Percentiles rank a stretch among this genome's conserved stretches.
These are phyloP conservation scores for Macrolepiota albuminosa DNA, from an alignment of 768 basidiomycete genomes.

Conservation along the genomic window DNA sequence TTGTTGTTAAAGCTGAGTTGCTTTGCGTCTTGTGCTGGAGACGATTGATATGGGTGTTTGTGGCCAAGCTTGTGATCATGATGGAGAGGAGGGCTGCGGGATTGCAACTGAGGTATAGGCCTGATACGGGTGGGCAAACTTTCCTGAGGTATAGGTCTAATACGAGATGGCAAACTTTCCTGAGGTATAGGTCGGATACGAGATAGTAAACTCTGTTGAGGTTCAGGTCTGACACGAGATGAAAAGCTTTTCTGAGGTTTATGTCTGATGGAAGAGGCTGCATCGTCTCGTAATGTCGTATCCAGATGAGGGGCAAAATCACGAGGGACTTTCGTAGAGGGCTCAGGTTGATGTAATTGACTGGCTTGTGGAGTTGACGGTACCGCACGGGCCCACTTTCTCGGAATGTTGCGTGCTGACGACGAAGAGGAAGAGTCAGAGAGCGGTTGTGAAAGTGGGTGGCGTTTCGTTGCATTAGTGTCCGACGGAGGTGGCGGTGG, in stretches of 20 bases:
- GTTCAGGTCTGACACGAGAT: conserved; percentile 6
- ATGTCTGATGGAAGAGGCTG: conserved; percentile 1
- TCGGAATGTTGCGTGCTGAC: conserved; percentile 6
- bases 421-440: conserved; percentile 2
- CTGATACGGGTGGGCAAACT: conserved; percentile 6
- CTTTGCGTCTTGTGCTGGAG: background rate
- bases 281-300: background rate
- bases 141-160: conserved; percentile 12
- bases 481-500: background rate
- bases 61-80: background rate
- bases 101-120: conserved; percentile 13
- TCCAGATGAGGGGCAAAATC: background rate
- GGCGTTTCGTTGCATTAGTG: background rate
- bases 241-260: conserved; percentile 10
- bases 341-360: background rate
- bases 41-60: background rate
- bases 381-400: conserved; percentile 11
- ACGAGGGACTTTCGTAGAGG: background rate
- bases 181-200: conserved; percentile 10
- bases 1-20: background rate
- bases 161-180: conserved; percentile 8
- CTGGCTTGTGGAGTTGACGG: background rate
- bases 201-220: conserved; percentile 13
- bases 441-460: background rate
- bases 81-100: conserved; percentile 11